Base-by-base conservation (phyloP, 306 rosid genomes). In the Begonia peltatifolia region DNA sequence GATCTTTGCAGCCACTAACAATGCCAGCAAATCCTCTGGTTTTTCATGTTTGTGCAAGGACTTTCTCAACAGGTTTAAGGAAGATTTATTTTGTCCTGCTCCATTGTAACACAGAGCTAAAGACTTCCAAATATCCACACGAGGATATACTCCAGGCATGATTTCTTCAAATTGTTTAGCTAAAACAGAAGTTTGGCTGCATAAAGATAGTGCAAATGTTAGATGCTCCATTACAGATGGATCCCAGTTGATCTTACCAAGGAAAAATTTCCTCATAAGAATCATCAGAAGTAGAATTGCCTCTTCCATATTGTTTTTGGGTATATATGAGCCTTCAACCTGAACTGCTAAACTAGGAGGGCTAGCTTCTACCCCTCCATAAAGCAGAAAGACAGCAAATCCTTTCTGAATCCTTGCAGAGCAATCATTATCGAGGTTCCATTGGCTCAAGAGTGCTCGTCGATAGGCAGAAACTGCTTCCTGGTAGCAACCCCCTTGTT, bases 291-390 rank as follows among this genome's bases (percentile, higher is more conserved):
- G 87, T 42, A 92, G 79, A 60, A 83, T 83, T 41, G 94, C 93
- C 75, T 92, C 99, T 71, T 86, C 99, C 55, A 92, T 74, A 66
- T 92, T 92, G 63, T 83, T 86, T 64, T 83, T 92, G 20, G 99
- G 99, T 5, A 76, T 84, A 54, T 80, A 92, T 23, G 92, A 75
- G 43, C 84, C 87, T 4, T 92, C 96, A 48, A 72, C 59, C 78
- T 86, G 99, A 66, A 68, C 86, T 46, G 78, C 80, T 58, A 81
- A 76, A 75, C 92, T 86, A 42, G 99, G 99, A 50, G 99, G 78
- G 62, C 74, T 71, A 59, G 94, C 93, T 77, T 83, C 93, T 63
- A 81, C 82, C 70, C 99, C 99, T 68, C 88, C 74, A 53, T 92
- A 81, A 57, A 92, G 75, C 64, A 92, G 72, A 71, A 78, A 78